Conservation (phyloP, 805 yeast genomes). For the Hanseniaspora guilliermondii region DNA sequence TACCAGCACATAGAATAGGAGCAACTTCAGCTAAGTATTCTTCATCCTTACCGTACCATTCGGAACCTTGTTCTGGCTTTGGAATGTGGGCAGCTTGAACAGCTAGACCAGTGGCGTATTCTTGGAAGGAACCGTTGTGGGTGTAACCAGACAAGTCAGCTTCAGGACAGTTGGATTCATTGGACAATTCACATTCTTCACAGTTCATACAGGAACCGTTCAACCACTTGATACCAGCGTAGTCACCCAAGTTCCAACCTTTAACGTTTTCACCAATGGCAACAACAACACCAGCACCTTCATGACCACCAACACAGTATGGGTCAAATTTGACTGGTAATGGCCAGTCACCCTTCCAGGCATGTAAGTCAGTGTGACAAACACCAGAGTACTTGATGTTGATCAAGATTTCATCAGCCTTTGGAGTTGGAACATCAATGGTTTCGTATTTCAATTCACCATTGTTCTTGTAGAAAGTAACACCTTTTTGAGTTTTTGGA, state of each 20-base stretch:
- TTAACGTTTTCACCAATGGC: slow-evolving; percentile 47
- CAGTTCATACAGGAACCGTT: slow-evolving; percentile 55
- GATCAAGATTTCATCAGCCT: slow-evolving; percentile 62
- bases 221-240: slow-evolving; percentile 58
- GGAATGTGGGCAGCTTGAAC: slow-evolving; percentile 52
- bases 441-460: slow-evolving; percentile 57
- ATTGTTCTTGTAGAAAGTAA: slow-evolving; percentile 51
- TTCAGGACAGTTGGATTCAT: slow-evolving; percentile 53
- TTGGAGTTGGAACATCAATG: slow-evolving; percentile 70
- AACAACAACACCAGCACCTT: slow-evolving; percentile 62
- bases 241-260: slow-evolving; percentile 52
- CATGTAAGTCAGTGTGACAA: slow-evolving; percentile 88
- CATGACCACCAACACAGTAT: slow-evolving; percentile 62
- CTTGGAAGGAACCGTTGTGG: slow-evolving; percentile 58
- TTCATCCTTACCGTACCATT: slow-evolving; percentile 23
- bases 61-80: slow-evolving; percentile 15
- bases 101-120: slow-evolving; percentile 54
- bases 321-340: slow-evolving; percentile 36
- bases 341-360: slow-evolving; percentile 93
- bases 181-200: slow-evolving; percentile 47
- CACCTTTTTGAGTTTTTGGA: slow-evolving; percentile 61
- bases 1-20: slow-evolving; percentile 56
- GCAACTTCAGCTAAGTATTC: slow-evolving; percentile 45
- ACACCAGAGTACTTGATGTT: slow-evolving; percentile 82
- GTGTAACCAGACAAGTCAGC: slow-evolving; percentile 67